Conservation (phyloP, 106 monocot species). For the Chionographis japonica region DNA sequence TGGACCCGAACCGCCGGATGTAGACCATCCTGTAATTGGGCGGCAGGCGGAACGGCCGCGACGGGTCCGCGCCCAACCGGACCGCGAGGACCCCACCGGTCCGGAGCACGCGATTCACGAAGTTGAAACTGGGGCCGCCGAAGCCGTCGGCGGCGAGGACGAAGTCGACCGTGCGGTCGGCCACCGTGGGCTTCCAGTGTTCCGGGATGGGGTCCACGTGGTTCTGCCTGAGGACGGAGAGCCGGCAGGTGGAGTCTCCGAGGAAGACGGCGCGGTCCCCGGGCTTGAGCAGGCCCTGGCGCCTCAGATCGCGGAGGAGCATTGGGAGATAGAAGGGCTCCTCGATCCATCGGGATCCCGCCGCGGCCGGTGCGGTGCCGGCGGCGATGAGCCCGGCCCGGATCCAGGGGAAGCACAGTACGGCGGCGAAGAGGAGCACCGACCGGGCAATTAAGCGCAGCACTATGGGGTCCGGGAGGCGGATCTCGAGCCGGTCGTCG, state of each 20-base stretch:
- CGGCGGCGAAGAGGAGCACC: constrained; percentile 12
- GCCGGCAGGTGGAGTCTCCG: constrained; percentile 18
- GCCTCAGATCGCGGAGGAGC: constrained; percentile 48
- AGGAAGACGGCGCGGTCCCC: constrained; percentile 33
- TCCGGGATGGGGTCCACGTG: constrained; percentile 16
- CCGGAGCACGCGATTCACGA: constrained; percentile 41
- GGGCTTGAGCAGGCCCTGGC: constrained; percentile 40
- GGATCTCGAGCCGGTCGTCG: constrained; percentile 15
- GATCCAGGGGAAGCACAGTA: too few relatives aligned
- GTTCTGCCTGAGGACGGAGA: constrained; percentile 27
- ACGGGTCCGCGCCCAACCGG: constrained; percentile 16
- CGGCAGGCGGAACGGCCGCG: constrained; percentile 20
- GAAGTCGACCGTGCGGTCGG: constrained; percentile 46
- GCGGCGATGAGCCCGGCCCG: not conserved
- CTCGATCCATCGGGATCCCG: constrained; percentile 3
- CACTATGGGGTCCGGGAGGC: constrained; percentile 17
- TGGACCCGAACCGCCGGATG: constrained; percentile 40
- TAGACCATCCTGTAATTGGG: constrained; percentile 48
- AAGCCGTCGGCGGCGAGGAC: constrained; percentile 29
- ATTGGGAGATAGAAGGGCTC: constrained; percentile 11
- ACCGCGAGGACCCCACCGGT: constrained; percentile 44
- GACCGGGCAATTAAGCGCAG: constrained; percentile 28
- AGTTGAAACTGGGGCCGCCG: constrained; percentile 3
- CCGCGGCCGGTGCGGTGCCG: not conserved
- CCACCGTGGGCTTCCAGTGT: not conserved